phyloP scores from a whole-genome alignment of 768 basidiomycete species.

The Boletus rubroflammeus region DNA sequence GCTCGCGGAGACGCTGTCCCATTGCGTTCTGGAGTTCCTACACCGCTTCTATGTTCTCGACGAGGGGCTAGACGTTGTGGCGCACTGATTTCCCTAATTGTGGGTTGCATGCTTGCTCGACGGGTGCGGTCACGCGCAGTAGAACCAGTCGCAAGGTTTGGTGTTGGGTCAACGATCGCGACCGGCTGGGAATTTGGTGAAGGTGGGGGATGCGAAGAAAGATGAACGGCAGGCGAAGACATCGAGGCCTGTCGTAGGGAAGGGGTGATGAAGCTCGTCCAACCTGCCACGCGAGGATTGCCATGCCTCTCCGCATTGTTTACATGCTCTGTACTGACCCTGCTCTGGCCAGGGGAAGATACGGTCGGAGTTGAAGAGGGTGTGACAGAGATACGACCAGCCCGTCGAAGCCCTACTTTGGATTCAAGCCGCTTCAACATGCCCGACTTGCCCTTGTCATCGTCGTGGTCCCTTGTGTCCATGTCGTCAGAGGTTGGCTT shows the following conservation, averaged over 20 bases:
- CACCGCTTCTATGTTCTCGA: conserved; percentile 27
- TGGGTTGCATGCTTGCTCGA: conserved; percentile 36
- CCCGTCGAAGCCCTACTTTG: conserved; percentile 48
- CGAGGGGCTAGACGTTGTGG: conserved; percentile 36
- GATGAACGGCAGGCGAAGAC: conserved; percentile 71
- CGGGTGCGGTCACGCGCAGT: conserved; percentile 45
- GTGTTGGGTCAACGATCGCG: conserved; percentile 46
- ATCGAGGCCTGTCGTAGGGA: conserved; percentile 67
- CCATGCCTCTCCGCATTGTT: conserved; percentile 36
- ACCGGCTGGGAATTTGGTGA: conserved; percentile 51
- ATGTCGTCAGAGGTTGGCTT: conserved; percentile 31
- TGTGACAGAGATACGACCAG: conserved; percentile 40
- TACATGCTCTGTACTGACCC: conserved; percentile 28
- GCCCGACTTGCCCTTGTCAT: conserved; percentile 41
- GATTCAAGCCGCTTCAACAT: conserved; percentile 49
- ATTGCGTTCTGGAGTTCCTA: conserved; percentile 23
- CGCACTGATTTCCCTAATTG: conserved; percentile 39
- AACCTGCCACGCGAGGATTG: conserved; percentile 48
- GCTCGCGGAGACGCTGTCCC: conserved; percentile 32
- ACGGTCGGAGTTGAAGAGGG: conserved; percentile 39
- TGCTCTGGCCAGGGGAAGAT: conserved; percentile 24
- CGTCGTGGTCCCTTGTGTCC: conserved; percentile 28
- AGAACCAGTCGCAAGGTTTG: conserved; percentile 44
- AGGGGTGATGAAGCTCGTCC: conserved; percentile 58
- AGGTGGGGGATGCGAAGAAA: conserved; percentile 53